These are phyloP conservation scores for Choiromyces venosus DNA, from an alignment of 495 filamentous ascomycete species.

Conservation along the genomic window DNA sequence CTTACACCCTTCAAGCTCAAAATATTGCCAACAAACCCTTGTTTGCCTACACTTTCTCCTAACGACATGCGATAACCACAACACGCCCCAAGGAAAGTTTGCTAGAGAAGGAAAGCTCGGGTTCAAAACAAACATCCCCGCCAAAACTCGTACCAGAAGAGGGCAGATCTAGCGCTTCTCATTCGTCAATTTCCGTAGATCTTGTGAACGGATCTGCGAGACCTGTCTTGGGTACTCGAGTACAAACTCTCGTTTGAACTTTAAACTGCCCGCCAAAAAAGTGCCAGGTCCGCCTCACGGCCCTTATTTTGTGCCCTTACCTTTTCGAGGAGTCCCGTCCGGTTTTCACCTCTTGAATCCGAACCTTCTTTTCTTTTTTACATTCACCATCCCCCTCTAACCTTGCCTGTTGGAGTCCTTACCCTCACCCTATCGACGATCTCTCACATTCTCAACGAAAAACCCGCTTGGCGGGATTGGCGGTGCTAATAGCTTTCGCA, in stretches of 20 bases:
- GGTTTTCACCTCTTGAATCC: constrained; percentile 28
- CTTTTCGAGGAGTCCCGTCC: constrained; percentile 25
- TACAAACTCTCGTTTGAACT: constrained; percentile 30
- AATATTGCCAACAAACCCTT: constrained; percentile 12
- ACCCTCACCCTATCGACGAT: constrained; percentile 14
- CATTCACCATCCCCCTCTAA: not conserved
- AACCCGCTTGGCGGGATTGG: constrained; percentile 21
- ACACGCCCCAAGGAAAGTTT: not conserved
- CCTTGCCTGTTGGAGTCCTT: not conserved
- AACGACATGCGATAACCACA: not conserved
- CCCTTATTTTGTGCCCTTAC: constrained; percentile 15
- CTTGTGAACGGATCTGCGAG: constrained; percentile 33
- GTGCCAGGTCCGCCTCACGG: constrained; percentile 28
- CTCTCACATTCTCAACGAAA: constrained; percentile 22
- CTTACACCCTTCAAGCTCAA: constrained; percentile 7
- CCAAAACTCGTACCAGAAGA: not conserved
- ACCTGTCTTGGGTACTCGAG: constrained; percentile 35
- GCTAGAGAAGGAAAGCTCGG: not conserved
- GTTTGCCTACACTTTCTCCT: constrained; percentile 13
- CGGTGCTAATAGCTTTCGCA: not conserved
- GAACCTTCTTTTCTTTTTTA: constrained; percentile 25
- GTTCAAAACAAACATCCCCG: not conserved
- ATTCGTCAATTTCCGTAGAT: constrained; percentile 27
- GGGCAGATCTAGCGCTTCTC: constrained; percentile 16
- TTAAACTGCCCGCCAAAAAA: constrained; percentile 22